phyloP scores from a whole-genome alignment of 106 monocot species.

The Phalaenopsis aphrodite region DNA sequence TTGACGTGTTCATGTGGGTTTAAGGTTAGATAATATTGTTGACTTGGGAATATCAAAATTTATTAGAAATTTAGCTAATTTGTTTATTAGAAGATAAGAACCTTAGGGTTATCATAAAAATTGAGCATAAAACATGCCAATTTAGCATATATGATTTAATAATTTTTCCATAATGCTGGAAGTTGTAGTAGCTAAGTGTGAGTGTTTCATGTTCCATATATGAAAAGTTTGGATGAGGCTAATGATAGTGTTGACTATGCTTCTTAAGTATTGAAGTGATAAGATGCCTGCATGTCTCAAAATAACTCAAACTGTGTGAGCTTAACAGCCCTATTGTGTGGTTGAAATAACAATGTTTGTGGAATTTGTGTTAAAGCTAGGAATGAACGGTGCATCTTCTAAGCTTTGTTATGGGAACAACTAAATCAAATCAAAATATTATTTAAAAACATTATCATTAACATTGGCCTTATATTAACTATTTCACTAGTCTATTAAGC shows the following conservation, averaged over 20 bases:
- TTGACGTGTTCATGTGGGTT: neutral
- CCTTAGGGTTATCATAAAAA: neutral
- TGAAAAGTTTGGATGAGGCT: neutral
- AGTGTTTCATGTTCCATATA: neutral
- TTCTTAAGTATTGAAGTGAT: neutral
- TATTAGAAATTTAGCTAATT: neutral
- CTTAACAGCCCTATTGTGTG: neutral
- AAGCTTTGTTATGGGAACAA: too few relatives aligned
- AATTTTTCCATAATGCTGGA: neutral
- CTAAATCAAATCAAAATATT: too few relatives aligned
- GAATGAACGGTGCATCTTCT: neutral
- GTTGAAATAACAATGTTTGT: neutral
- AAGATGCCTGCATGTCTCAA: neutral
- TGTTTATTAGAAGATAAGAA: neutral
- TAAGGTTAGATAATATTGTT: neutral
- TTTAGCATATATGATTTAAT: neutral
- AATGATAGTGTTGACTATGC: neutral
- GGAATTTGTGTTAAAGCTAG: neutral
- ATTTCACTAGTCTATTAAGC: too few relatives aligned
- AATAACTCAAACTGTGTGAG: neutral
- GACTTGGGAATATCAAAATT: neutral
- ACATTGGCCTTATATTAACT: too few relatives aligned
- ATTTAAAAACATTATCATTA: too few relatives aligned
- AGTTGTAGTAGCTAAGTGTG: neutral
- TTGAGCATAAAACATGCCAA: neutral